Evolutionary conservation across 495 filamentous ascomycete genomes (phyloP), one percentile per base, ranked within the genome.

Genomic region (Hypoxylon trugodes): DNA sequence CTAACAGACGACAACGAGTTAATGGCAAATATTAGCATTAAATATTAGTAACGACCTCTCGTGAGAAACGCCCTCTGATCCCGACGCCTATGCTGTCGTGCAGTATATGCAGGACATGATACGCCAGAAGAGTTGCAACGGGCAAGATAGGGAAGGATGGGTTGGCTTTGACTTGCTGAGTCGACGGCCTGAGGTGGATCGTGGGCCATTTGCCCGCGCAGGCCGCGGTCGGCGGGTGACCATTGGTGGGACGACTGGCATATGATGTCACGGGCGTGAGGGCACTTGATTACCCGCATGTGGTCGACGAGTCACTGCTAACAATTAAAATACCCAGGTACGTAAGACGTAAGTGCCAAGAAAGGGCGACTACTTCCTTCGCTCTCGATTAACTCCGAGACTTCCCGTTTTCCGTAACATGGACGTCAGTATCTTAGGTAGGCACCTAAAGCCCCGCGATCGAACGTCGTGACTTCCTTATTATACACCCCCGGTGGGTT

Each of bases 271-370:
- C 63, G 63, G 42, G 24, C 24, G 26, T 28, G 38, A 16, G 33
- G 45, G 28, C 53, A 67, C 53, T 67, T 62, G 64, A 67, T 62
- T 59, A 48, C 48, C 32, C 19, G 47, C 61, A 64, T 64, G 61
- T 58, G 51, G 19, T 16, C 46, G 19, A 13, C 53, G 24, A 19
- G 43, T 38, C 19, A 43, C 16, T 19, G 24, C n/a, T 2, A 9
- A 45, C 19, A 3, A 3, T 1, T 6, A 12, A 18, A 6, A 28
- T 28, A 25, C 32, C 15, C 13, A 47, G 36, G 1, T 48, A 54
- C 50, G 18, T 45, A 37, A 19, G 30, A 58, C 38, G 36, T 56
- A 53, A 33, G 30, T 58, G 46, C 60, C 60, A 57, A 63, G 60
- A 50, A 45, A 19, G 18, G 42, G 2, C 18, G 5, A 42, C 13